phyloP scores from a whole-genome alignment of 352 stramenopile genomes.

The Pythium vanterpoolii region DNA sequence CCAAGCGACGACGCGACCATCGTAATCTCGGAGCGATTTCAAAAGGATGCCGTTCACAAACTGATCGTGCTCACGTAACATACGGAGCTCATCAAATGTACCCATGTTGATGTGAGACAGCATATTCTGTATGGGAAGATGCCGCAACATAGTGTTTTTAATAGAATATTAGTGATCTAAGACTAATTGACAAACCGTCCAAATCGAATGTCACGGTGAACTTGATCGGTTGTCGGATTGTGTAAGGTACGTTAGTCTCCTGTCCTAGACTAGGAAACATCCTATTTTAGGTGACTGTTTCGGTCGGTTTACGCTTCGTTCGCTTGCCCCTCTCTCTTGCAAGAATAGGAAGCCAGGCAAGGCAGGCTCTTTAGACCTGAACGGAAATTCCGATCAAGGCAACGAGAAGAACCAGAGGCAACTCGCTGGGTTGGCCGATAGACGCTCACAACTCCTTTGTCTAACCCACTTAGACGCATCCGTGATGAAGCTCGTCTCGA shows the following conservation, averaged over 20 bases:
- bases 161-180: background rate
- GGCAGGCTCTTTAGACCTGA: conserved; percentile 12
- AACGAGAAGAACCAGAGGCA: conserved; percentile 2
- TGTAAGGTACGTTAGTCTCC: background rate
- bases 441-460: conserved; percentile 1
- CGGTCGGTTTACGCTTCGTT: conserved; percentile 17
- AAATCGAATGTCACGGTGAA: background rate
- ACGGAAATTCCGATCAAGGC: background rate
- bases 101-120: no score
- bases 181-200: background rate
- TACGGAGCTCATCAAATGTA: no score
- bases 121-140: background rate
- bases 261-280: background rate
- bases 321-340: conserved; percentile 6
- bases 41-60: no score
- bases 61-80: no score
- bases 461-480: background rate
- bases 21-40: no score
- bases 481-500: conserved; percentile 85
- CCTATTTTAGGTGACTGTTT: conserved; percentile 5
- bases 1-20: no score
- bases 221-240: background rate
- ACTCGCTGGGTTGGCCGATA: background rate
- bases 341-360: conserved; percentile 17
- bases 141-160: no score